These are phyloP conservation scores for Tylopilus balloui DNA, from an alignment of 768 basidiomycete species.

Conservation along the genomic window DNA sequence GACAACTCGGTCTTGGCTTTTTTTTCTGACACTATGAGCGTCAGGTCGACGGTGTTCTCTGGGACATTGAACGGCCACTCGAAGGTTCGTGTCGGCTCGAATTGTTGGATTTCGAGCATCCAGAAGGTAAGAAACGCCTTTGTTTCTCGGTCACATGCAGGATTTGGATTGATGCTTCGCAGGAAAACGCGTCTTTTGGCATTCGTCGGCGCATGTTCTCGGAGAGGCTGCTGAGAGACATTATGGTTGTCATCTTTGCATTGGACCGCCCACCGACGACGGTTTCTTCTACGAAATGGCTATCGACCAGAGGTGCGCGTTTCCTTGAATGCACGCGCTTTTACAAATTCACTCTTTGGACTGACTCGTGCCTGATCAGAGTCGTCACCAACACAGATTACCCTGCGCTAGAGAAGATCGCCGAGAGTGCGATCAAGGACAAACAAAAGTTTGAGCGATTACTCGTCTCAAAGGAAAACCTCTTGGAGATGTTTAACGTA, in stretches of 20 bases:
- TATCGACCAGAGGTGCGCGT: slow-evolving; percentile 64
- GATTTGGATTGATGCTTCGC: neutral
- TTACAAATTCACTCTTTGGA: too few relatives aligned
- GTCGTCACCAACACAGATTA: slow-evolving; percentile 81
- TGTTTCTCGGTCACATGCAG: neutral
- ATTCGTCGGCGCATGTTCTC: slow-evolving; percentile 96
- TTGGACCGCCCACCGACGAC: slow-evolving; percentile 95
- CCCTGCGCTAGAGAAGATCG: slow-evolving; percentile 81
- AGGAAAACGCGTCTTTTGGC: slow-evolving; percentile 99
- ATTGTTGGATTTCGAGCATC: slow-evolving; percentile 87
- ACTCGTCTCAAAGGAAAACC: slow-evolving; percentile 88
- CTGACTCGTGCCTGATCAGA: slow-evolving; percentile 34
- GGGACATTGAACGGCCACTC: slow-evolving; percentile 95
- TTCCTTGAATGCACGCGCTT: neutral
- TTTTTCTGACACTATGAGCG: neutral
- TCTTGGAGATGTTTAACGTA: slow-evolving; percentile 94
- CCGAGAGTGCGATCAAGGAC: slow-evolving; percentile 87
- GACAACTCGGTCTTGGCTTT: neutral
- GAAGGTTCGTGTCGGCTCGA: slow-evolving; percentile 79
- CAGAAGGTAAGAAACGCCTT: slow-evolving; percentile 50
- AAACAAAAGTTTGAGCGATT: slow-evolving; percentile 96
- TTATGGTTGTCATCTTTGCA: slow-evolving; percentile 94
- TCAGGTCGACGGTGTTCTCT: slow-evolving; percentile 76
- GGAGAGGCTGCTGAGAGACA: slow-evolving; percentile 96
- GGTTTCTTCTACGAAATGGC: slow-evolving; percentile 99